A percentile compares a stretch with the other conserved stretches of the same genome.
phyloP scores from a whole-genome alignment of 1,139 yeast species.

The Suhomyces chickasaworum region DNA sequence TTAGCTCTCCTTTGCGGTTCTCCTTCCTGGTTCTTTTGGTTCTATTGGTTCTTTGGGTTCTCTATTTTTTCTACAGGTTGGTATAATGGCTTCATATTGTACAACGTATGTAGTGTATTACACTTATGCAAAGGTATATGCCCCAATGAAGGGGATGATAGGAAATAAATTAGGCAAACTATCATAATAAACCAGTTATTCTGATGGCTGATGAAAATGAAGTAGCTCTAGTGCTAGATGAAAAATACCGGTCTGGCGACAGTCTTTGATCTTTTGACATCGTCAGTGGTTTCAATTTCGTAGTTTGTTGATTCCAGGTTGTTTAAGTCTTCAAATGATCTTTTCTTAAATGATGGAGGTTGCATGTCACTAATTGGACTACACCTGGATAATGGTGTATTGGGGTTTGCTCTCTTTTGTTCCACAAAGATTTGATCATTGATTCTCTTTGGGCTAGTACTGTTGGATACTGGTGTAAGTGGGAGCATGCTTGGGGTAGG shows the following conservation, averaged over 20 bases:
- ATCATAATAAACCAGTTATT: constrained; percentile 16
- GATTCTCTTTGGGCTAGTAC: constrained; percentile 27
- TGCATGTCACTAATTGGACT: constrained; percentile 16
- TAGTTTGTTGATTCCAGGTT: constrained; percentile 9
- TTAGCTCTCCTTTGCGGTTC: no score
- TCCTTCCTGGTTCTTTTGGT: no score
- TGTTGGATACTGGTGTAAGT: constrained; percentile 32
- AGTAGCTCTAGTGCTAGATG: constrained; percentile 11
- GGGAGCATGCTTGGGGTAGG: constrained; percentile 20
- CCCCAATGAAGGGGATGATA: constrained; percentile 8
- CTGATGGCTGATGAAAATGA: constrained; percentile 1
- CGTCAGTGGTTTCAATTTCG: constrained; percentile 13
- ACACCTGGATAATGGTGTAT: constrained; percentile 15
- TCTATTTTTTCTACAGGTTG: not conserved
- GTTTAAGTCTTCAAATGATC: constrained; percentile 18
- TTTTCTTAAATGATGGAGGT: constrained; percentile 18
- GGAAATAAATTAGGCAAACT: constrained; percentile 7
- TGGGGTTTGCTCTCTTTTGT: constrained; percentile 8
- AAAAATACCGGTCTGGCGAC: constrained; percentile 17
- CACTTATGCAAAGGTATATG: constrained; percentile 3
- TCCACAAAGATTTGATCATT: constrained; percentile 16
- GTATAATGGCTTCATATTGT: constrained; percentile 4
- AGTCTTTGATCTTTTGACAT: constrained; percentile 17
- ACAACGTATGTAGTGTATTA: constrained; percentile 3
- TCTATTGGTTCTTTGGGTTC: no score